Evolutionary conservation across 2,329 filamentous ascomycete species (phyloP).

Genomic region (Hypomyces rosellus): DNA sequence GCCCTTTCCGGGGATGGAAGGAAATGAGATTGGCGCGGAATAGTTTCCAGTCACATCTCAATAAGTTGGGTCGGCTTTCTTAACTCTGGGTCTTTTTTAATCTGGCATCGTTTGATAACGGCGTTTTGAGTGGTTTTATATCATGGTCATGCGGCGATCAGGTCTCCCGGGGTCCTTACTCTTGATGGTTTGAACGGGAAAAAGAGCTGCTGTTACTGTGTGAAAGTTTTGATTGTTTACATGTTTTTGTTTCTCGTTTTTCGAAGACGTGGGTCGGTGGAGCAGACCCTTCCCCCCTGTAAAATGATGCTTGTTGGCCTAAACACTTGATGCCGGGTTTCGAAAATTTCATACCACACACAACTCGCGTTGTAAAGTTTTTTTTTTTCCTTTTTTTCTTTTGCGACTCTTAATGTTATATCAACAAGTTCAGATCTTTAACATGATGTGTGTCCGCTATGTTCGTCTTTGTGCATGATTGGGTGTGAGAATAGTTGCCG

Average conservation of each 20-base stretch:
- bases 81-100: constrained; percentile 28
- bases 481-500: too few relatives aligned
- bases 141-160: constrained; percentile 35
- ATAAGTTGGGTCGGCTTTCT: constrained; percentile 22
- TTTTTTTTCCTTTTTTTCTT: not conserved
- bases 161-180: constrained; percentile 8
- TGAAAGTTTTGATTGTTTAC: constrained; percentile 14
- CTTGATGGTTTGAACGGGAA: constrained; percentile 25
- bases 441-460: not conserved
- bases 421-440: too few relatives aligned
- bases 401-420: not conserved
- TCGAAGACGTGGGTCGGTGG: constrained; percentile 1
- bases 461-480: not conserved
- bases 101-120: constrained; percentile 35
- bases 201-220: constrained; percentile 17
- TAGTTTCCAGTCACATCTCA: constrained; percentile 22
- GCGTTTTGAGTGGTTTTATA: constrained; percentile 34
- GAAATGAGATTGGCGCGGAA: constrained; percentile 52
- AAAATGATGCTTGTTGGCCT: constrained; percentile 9
- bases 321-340: not conserved
- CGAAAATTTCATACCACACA: not conserved
- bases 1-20: constrained; percentile 47
- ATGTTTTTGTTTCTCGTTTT: constrained; percentile 10
- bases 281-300: constrained; percentile 4
- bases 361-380: not conserved